Base-by-base conservation (phyloP, 169 alveolate genomes). In the Plasmodium gallinaceum region DNA sequence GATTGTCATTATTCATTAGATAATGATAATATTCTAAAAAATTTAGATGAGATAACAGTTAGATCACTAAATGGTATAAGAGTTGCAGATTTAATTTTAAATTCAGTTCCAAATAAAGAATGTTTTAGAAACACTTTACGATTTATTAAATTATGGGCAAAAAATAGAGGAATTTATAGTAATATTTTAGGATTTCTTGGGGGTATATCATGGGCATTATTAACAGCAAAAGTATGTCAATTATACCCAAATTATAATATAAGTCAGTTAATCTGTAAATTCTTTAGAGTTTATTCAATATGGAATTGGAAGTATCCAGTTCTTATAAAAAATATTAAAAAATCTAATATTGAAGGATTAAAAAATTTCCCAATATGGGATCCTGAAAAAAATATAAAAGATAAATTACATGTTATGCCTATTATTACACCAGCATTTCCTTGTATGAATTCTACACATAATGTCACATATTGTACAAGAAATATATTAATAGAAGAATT, bases 191-290 rank as follows among this genome's bases (percentile, higher is more conserved):
- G 99, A 7, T 99, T 95, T 76, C 94, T 98, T 22, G 99, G 99
- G 7, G 99, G 99, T 5, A 98, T 98, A 39, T 97, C 99, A 12
- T 99, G 99, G 99, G 99, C 99, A n/a, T 97, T 99, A 48, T 94
- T 99, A 46, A 99, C 98, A 18, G 99, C 99, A 5, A 95, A 99
- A 73, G 96, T 98, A 20, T 99, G 99, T 86, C 98, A 97, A 83
- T 93, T 95, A 75, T 98, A 95, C 91, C 99, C 99, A 2, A 96
- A 98, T 93, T 95, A 95, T 70, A 95, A 92, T 46, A 97, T 99
- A 3, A 97, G 96, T 74, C 97, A 96, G 61, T 92, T 98, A 32
- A 95, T 98, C 26, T 93, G 97, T 78, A 95, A 98, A 85, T 99
- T 99, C 96, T 99, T 99, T 94, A 93, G 95, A 57, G 97, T 97